Base-by-base conservation (phyloP, 371 early-diverging fungal species). In the Mucor lusitanicus region DNA sequence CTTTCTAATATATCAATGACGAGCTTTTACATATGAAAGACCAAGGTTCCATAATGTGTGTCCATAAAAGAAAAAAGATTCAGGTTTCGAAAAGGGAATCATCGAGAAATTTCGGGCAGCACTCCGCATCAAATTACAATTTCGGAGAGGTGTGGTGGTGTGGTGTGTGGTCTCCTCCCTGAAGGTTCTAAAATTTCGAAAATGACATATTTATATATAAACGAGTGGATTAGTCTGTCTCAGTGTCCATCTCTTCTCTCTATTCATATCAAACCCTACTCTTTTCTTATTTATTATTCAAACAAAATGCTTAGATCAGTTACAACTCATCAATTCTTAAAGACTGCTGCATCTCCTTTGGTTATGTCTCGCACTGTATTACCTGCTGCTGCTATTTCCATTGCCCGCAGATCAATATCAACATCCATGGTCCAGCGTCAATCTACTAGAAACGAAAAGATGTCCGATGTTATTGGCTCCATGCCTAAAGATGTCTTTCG, bases 401-500 rank as follows among this genome's bases (percentile, higher is more conserved):
- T 28, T n/a, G 32, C 37, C 39, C 59, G 59, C 39, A 30, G 58
- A 28, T 25, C 58, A n/a, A 40, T 59, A 5, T 3, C 17, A 3
- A 60, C 40, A 9, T 35, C 35, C n/a, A 27, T 27, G 2, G 15
- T 19, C 46, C 56, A 55, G 4, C 21, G 17, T 11, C 58, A 65
- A 35, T 28, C 27, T 25, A 53, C 28, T 1, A 30, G 11, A 39
- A 25, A 55, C 1, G 61, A 61, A 30, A 55, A 54, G n/a, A 21
- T 56, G 13, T 46, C 32, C 8, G 40, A 66, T n/a, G 32, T 60
- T 8, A 27, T 32, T 9, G n/a, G 21, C 25, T 61, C 28, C 7
- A 61, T 67, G 54, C 67, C 67, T 25, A 39, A 46, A n/a, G 67
- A 67, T 46, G 39, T 67, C 8, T 60, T 42, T 8, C 64, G 64